Conservation (phyloP, 2,329 filamentous ascomycete species). For the Thelonectria olida region DNA sequence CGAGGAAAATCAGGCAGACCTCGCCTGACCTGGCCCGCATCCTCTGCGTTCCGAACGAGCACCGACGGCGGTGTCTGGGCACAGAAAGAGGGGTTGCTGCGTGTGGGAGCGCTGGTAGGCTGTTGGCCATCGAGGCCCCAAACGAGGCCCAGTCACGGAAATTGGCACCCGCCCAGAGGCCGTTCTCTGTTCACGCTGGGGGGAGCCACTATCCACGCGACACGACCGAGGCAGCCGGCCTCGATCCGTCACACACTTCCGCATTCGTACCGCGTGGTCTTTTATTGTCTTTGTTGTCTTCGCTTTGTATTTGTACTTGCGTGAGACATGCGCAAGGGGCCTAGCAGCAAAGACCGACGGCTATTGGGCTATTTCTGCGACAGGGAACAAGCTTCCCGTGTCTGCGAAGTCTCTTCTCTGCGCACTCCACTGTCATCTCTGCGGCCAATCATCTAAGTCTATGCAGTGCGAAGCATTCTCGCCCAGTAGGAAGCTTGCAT, state of each 20-base stretch:
- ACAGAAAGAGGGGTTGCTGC: background rate
- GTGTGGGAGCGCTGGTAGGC: conserved; percentile 3
- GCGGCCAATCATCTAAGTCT: conserved; percentile 26
- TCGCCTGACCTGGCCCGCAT: conserved; percentile 24
- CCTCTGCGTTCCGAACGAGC: conserved; percentile 6
- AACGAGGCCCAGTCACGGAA: conserved; percentile 16
- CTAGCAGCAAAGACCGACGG: conserved; percentile 11
- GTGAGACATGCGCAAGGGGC: conserved; percentile 15
- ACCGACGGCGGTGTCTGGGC: background rate
- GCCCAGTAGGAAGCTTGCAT: conserved; percentile 33
- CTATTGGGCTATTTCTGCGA: conserved; percentile 24
- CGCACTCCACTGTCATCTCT: conserved; percentile 7
- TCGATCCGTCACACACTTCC: background rate
- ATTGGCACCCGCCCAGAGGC: conserved; percentile 36
- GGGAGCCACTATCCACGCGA: conserved; percentile 20
- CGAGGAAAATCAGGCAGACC: conserved; percentile 33
- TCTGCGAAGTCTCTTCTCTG: conserved; percentile 2
- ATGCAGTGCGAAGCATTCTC: conserved; percentile 15
- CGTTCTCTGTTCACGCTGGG: conserved; percentile 16
- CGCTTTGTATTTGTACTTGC: conserved; percentile 17
- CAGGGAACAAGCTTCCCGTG: conserved; percentile 30
- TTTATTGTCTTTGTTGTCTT: conserved; percentile 1
- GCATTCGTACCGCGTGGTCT: conserved; percentile 3
- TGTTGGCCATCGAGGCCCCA: background rate
- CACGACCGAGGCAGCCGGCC: conserved; percentile 25